Percentiles rank a stretch among this genome's conserved stretches.
These are phyloP conservation scores for Combretum micranthum DNA, from an alignment of 345 rosid species.

Conservation along the genomic window DNA sequence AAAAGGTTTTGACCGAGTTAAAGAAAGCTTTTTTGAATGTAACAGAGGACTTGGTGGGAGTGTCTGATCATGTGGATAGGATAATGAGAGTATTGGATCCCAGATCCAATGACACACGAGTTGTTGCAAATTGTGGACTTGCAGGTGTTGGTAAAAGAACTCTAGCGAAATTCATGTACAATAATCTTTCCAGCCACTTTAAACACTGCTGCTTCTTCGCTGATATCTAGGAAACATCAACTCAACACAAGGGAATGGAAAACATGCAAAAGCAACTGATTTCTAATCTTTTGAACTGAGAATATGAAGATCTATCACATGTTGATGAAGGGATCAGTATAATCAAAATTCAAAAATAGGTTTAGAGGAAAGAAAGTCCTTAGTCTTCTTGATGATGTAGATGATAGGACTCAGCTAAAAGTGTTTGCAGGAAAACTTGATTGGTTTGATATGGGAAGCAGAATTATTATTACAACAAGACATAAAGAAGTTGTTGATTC, in stretches of 20 bases:
- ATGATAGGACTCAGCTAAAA: conserved; percentile 11
- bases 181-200: conserved; percentile 10
- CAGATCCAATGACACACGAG: conserved; percentile 6
- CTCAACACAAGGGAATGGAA: no score
- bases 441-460: conserved; percentile 19
- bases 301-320: conserved; percentile 3
- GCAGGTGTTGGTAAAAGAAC: conserved; percentile 35
- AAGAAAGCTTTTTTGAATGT: conserved; percentile 15
- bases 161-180: conserved; percentile 18
- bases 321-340: conserved; percentile 18
- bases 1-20: conserved; percentile 13
- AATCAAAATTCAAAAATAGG: conserved; percentile 17
- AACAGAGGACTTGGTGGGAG: conserved; percentile 13
- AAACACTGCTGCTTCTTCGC: conserved; percentile 12
- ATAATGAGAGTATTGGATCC: conserved; percentile 9
- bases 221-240: neutral
- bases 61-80: conserved; percentile 8
- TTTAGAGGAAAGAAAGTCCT: conserved; percentile 15
- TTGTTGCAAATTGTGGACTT: conserved; percentile 23
- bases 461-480: conserved; percentile 17
- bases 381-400: conserved; percentile 18
- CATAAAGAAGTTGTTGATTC: conserved; percentile 11
- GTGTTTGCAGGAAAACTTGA: conserved; percentile 7
- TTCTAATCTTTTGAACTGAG: conserved; percentile 11
- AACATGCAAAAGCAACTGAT: no score